A percentile compares a stretch with the other conserved stretches of the same genome.
phyloP scores from a whole-genome alignment of 495 filamentous ascomycete genomes.

The Tuber melanosporum region DNA sequence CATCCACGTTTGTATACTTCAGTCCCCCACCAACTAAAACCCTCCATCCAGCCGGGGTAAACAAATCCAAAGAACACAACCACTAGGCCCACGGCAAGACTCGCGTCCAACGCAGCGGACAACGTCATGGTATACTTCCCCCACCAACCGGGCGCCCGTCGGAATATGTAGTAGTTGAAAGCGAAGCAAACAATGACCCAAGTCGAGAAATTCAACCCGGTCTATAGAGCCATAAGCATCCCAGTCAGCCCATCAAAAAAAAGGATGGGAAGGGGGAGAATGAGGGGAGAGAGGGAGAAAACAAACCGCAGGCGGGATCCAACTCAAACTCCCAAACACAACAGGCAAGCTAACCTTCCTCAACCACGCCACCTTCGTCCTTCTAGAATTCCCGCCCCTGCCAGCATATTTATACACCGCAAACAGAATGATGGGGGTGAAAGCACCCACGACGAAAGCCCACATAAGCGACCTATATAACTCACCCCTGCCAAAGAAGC shows the following conservation, averaged over 20 bases:
- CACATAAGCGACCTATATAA: slow-evolving; percentile 65
- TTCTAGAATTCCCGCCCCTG: slow-evolving; percentile 29
- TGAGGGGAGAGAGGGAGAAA: slow-evolving; percentile 6
- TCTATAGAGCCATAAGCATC: slow-evolving; percentile 38
- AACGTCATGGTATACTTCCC: slow-evolving; percentile 85
- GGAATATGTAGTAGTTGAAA: slow-evolving; percentile 70
- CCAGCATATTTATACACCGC: slow-evolving; percentile 44
- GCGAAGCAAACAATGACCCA: slow-evolving; percentile 76
- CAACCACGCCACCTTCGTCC: slow-evolving; percentile 44
- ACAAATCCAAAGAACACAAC: slow-evolving; percentile 77
- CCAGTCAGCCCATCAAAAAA: slow-evolving; percentile 10
- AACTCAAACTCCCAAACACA: slow-evolving; percentile 63
- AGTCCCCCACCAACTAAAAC: slow-evolving; percentile 69
- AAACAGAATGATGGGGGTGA: slow-evolving; percentile 65
- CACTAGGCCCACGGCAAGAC: slow-evolving; percentile 68
- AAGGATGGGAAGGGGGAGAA: slow-evolving; percentile 2
- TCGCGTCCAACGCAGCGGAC: slow-evolving; percentile 73
- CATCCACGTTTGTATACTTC: slow-evolving; percentile 62
- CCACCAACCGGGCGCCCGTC: slow-evolving; percentile 67
- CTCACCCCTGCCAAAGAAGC: slow-evolving; percentile 68
- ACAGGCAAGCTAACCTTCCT: slow-evolving; percentile 66
- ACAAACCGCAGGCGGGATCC: slow-evolving; percentile 68
- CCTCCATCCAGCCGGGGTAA: slow-evolving; percentile 60
- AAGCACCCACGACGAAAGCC: slow-evolving; percentile 68
- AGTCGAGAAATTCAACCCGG: slow-evolving; percentile 73